phyloP scores from a whole-genome alignment of 768 basidiomycete species.

The Mrakia hoshinonis region DNA sequence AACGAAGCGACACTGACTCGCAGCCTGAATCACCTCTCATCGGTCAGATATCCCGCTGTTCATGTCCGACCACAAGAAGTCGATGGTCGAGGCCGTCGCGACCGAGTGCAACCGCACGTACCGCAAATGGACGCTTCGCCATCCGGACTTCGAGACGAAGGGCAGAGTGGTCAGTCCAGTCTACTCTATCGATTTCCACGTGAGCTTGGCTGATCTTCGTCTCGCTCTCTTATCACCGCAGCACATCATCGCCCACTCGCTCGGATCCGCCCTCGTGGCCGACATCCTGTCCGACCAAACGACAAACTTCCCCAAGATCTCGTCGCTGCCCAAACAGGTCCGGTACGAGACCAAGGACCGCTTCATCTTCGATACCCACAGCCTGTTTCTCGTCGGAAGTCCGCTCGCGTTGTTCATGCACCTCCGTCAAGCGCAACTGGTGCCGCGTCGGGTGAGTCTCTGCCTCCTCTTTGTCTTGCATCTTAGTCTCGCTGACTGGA shows the following conservation, averaged over 20 bases:
- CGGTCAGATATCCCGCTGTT: slow-evolving; percentile 45
- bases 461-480: background rate
- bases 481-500: background rate
- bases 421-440: slow-evolving; percentile 44
- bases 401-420: slow-evolving; percentile 46
- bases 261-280: slow-evolving; percentile 44
- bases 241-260: slow-evolving; percentile 46
- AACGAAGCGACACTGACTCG: background rate
- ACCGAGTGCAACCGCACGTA: slow-evolving; percentile 41
- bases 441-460: slow-evolving; percentile 40
- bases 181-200: background rate
- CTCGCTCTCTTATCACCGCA: slow-evolving; percentile 14
- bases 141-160: slow-evolving; percentile 42
- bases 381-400: slow-evolving; percentile 44
- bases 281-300: slow-evolving; percentile 46
- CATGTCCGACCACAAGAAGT: slow-evolving; percentile 45
- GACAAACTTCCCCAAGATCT: slow-evolving; percentile 42
- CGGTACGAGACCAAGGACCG: slow-evolving; percentile 37
- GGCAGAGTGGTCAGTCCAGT: slow-evolving; percentile 39
- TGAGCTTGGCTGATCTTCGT: background rate
- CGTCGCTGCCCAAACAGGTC: slow-evolving; percentile 41
- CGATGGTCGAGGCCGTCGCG: slow-evolving; percentile 46
- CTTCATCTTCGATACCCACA: slow-evolving; percentile 38
- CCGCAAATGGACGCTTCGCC: slow-evolving; percentile 44
- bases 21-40: background rate